Conservation (phyloP, 768 basidiomycete genomes). For the Galerina marginata region DNA sequence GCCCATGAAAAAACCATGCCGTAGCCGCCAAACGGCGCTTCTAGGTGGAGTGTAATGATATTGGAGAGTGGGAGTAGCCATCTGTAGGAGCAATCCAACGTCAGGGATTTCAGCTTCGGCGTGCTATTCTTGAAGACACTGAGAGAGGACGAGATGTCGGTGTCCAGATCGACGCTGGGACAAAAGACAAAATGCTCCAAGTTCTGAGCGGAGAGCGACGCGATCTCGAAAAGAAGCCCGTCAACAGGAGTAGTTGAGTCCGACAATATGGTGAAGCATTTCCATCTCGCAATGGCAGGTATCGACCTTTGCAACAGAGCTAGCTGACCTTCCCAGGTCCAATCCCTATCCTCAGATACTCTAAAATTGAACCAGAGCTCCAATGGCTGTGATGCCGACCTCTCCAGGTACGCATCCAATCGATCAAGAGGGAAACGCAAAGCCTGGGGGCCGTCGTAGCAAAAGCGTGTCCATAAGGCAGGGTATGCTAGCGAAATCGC, state of each 20-base stretch:
- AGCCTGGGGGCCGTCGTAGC: slow-evolving; percentile 6
- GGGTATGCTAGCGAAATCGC: slow-evolving; percentile 20
- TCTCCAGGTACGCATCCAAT: slow-evolving; percentile 25
- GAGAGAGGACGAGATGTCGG: not conserved
- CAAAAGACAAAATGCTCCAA: slow-evolving; percentile 22
- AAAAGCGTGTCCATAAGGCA: slow-evolving; percentile 24
- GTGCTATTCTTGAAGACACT: slow-evolving; percentile 23
- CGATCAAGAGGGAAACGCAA: slow-evolving; percentile 16
- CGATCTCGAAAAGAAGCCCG: not conserved
- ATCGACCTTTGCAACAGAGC: slow-evolving; percentile 15
- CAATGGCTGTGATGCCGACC: slow-evolving; percentile 20
- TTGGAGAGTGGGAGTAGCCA: slow-evolving; percentile 20
- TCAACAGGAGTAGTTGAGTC: slow-evolving; percentile 1
- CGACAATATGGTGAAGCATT: slow-evolving; percentile 18
- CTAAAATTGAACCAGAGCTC: slow-evolving; percentile 26
- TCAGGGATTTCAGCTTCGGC: slow-evolving; percentile 20
- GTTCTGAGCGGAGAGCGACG: slow-evolving; percentile 14
- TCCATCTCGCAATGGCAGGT: slow-evolving; percentile 20
- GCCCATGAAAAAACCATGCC: not conserved
- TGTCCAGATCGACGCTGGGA: not conserved
- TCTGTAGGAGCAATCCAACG: slow-evolving; percentile 11
- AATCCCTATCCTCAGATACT: too few species aligned
- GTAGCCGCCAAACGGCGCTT: slow-evolving; percentile 1
- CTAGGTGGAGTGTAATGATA: slow-evolving; percentile 24
- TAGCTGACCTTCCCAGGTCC: not conserved